Percentiles rank a stretch among this genome's conserved stretches.
phyloP scores from a whole-genome alignment of 352 stramenopile genomes.

The Elongisporangium prolatum region DNA sequence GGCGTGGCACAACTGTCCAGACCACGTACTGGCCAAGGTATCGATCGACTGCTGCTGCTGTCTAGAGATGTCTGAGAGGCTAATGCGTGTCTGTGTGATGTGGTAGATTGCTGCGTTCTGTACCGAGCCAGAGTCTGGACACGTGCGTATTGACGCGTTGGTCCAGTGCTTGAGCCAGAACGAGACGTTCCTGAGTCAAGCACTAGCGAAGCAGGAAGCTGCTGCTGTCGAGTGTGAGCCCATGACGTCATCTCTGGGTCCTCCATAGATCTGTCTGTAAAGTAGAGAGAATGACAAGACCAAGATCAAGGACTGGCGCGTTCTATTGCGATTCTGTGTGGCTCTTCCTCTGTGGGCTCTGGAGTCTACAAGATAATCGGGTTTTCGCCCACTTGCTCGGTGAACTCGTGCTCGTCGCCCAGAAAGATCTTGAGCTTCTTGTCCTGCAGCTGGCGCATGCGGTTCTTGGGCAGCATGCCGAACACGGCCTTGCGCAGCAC shows the following conservation, averaged over 20 bases:
- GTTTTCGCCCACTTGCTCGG: slow-evolving; percentile 82
- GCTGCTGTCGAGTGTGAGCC: background rate
- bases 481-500: slow-evolving; percentile 95
- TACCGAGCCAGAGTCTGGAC: slow-evolving; percentile 12
- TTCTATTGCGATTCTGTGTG: slow-evolving; percentile 3
- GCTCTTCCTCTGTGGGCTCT: slow-evolving; percentile 5
- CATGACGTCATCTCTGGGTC: background rate
- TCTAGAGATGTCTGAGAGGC: background rate
- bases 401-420: slow-evolving; percentile 90
- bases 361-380: slow-evolving; percentile 63
- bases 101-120: slow-evolving; percentile 34
- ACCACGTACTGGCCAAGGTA: slow-evolving; percentile 47
- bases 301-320: background rate
- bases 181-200: slow-evolving; percentile 16
- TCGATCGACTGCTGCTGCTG: background rate
- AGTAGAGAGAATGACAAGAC: background rate
- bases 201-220: background rate
- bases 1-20: slow-evolving; percentile 30
- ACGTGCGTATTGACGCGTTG: slow-evolving; percentile 35
- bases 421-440: slow-evolving; percentile 97
- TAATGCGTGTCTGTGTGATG: slow-evolving; percentile 1
- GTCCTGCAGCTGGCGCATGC: slow-evolving; percentile 92
- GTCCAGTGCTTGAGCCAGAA: slow-evolving; percentile 22
- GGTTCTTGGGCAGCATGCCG: slow-evolving; percentile 98
- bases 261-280: background rate